A percentile compares a stretch with the other conserved stretches of the same genome.
Evolutionary conservation across 768 basidiomycete genomes (phyloP).

Genomic region (Inosperma sp.): DNA sequence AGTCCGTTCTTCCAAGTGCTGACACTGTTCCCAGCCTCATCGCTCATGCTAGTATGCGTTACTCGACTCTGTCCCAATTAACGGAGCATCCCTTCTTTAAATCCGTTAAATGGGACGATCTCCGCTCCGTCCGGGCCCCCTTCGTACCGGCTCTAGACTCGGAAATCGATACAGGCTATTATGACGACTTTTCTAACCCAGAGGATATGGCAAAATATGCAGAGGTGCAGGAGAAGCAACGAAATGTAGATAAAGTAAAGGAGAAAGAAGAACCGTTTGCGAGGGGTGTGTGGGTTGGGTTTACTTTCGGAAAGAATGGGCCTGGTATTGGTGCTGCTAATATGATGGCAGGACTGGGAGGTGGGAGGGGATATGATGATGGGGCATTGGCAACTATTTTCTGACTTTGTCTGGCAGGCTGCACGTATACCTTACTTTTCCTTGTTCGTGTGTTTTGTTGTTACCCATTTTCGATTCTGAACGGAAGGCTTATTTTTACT

Average conservation of each 20-base stretch:
- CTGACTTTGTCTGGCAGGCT: constrained; percentile 22
- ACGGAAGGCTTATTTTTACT: no score
- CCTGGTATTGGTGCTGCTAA: constrained; percentile 47
- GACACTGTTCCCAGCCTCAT: constrained; percentile 57
- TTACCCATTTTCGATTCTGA: no score
- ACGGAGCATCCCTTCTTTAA: constrained; percentile 80
- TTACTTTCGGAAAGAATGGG: constrained; percentile 88
- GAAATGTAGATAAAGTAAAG: constrained; percentile 84
- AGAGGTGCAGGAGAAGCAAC: constrained; percentile 96
- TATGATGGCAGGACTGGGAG: constrained; percentile 23
- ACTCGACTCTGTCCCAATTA: constrained; percentile 68
- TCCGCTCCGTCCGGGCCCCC: constrained; percentile 74
- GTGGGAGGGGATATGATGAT: constrained; percentile 40
- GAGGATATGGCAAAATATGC: constrained; percentile 99
- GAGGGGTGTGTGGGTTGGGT: constrained; percentile 86
- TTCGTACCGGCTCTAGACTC: constrained; percentile 94
- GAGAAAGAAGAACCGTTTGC: constrained; percentile 76
- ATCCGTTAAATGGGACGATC: constrained; percentile 67
- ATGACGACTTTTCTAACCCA: constrained; percentile 81
- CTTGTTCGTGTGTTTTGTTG: not conserved
- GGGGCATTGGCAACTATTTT: constrained; percentile 60
- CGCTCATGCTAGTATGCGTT: constrained; percentile 78
- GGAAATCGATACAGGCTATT: constrained; percentile 93
- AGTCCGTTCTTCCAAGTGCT: not conserved
- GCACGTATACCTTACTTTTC: not conserved